These are phyloP conservation scores for Strobilomyces confusus DNA, from an alignment of 768 basidiomycete genomes.

Conservation along the genomic window DNA sequence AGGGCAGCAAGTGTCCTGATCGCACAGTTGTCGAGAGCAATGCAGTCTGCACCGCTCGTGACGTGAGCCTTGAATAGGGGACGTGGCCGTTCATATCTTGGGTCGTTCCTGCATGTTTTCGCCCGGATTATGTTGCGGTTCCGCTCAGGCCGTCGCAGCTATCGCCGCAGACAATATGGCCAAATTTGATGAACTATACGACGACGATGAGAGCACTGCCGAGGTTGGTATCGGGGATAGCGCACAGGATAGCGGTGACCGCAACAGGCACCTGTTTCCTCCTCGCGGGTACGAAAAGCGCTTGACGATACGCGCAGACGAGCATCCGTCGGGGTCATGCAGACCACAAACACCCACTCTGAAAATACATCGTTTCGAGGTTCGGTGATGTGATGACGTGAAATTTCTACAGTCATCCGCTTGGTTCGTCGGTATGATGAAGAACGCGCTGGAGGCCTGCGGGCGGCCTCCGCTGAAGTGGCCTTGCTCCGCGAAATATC, in stretches of 20 bases:
- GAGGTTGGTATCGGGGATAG: too few relatives aligned
- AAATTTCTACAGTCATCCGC: background rate
- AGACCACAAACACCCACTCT: too few relatives aligned
- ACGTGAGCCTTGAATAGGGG: background rate
- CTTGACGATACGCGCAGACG: too few relatives aligned
- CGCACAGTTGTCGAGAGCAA: background rate
- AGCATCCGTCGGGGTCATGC: too few relatives aligned
- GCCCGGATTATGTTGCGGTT: background rate
- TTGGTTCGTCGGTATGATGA: background rate
- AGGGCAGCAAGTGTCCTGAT: background rate
- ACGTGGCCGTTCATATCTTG: slow-evolving; percentile 21
- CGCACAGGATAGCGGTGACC: too few relatives aligned
- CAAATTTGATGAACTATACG: background rate
- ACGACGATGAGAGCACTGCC: too few relatives aligned
- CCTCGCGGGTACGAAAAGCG: background rate
- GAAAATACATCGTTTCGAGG: too few relatives aligned
- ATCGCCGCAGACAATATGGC: background rate
- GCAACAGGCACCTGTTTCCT: background rate
- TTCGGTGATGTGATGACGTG: background rate
- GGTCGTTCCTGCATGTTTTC: slow-evolving; percentile 26
- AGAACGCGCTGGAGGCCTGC: background rate
- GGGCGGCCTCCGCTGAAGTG: too few relatives aligned
- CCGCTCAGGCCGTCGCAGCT: background rate
- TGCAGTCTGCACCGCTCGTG: background rate
- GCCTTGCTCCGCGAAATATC: too few relatives aligned